These are phyloP conservation scores for Sisymbrium altissimum DNA, from an alignment of 345 rosid genomes.

Conservation along the genomic window DNA sequence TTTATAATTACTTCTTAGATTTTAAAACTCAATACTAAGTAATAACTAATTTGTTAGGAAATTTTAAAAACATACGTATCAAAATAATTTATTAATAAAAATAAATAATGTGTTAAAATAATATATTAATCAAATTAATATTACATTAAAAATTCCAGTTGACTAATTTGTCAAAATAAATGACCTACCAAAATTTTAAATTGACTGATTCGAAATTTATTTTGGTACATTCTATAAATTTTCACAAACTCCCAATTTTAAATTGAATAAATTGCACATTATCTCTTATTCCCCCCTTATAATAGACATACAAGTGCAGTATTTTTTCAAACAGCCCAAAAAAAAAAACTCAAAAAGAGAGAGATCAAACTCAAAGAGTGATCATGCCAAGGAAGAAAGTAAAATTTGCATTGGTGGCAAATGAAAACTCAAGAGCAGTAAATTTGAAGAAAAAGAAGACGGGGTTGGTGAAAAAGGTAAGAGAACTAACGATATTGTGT, in stretches of 20 bases:
- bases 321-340: background rate
- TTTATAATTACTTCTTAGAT: background rate
- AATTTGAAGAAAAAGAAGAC: constrained; percentile 52
- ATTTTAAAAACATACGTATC: background rate
- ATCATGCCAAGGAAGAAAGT: constrained; percentile 53
- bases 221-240: background rate
- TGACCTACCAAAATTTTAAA: background rate
- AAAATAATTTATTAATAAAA: no score
- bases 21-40: background rate
- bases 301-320: background rate
- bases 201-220: background rate
- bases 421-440: constrained; percentile 40
- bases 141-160: no score
- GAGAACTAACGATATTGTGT: constrained; percentile 54
- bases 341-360: background rate
- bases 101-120: no score
- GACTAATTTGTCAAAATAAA: background rate
- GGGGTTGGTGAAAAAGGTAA: constrained; percentile 57
- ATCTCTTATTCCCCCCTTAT: background rate
- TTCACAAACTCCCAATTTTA: background rate
- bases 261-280: background rate
- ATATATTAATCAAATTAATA: no score
- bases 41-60: background rate
- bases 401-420: constrained; percentile 40
- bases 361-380: background rate